Percentiles rank a stretch among this genome's conserved stretches.
Conservation (phyloP, 371 early-diverging fungal species). For the Fennellomyces sp. region DNA sequence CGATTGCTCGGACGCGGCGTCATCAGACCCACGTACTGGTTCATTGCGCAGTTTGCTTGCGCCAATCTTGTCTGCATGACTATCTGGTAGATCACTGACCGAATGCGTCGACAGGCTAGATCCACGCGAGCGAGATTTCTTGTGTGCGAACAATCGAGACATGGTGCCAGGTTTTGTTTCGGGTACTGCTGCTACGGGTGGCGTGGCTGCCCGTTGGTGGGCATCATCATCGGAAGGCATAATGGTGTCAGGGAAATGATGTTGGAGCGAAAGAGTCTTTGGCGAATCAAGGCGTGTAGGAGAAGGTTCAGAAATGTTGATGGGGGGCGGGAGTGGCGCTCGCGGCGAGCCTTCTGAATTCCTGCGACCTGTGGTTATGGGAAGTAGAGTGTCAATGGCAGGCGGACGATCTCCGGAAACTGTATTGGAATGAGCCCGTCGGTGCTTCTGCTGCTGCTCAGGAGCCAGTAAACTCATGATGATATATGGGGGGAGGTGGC, state of each 20-base stretch:
- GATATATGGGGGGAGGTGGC: background rate
- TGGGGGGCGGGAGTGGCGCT: conserved; percentile 15
- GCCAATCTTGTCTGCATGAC: background rate
- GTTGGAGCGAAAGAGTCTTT: conserved; percentile 1
- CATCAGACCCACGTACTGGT: background rate
- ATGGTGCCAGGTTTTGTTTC: conserved; percentile 4
- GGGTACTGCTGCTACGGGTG: conserved; percentile 11
- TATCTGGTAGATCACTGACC: conserved; percentile 7
- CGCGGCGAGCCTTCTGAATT: conserved; percentile 27
- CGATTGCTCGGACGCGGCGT: background rate
- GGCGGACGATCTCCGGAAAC: conserved; percentile 19
- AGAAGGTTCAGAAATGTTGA: conserved; percentile 28
- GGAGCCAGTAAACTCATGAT: background rate
- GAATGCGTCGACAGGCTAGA: conserved; percentile 19
- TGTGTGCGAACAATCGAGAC: conserved; percentile 2
- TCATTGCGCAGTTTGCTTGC: conserved; percentile 4
- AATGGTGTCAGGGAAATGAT: conserved; percentile 11
- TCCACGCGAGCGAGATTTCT: conserved; percentile 23
- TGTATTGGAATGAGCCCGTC: conserved; percentile 23
- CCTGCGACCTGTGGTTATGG: conserved; percentile 14
- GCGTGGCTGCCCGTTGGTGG: conserved; percentile 11
- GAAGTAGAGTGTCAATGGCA: conserved; percentile 14
- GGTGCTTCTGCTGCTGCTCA: background rate
- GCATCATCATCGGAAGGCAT: background rate
- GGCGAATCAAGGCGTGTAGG: conserved; percentile 8